A percentile compares a stretch with the other conserved stretches of the same genome.
Conservation (phyloP, 1,139 yeast species). For the Debaryomyces subglobosus region DNA sequence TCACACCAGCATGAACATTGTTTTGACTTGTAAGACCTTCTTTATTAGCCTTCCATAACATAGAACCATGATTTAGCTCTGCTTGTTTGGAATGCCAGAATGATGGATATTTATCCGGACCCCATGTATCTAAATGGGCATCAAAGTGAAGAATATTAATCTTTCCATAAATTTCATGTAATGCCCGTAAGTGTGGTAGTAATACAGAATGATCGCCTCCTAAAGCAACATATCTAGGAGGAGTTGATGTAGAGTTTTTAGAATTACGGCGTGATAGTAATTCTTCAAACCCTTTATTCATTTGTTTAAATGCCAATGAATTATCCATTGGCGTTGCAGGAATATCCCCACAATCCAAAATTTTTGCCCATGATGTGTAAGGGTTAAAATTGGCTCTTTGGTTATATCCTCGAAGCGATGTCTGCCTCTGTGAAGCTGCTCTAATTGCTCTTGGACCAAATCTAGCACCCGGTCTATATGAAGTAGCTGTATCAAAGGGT, state of each 20-base stretch:
- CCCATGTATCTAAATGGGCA: conserved; percentile 82
- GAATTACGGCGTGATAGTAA: conserved; percentile 41
- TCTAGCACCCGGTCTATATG: conserved; percentile 76
- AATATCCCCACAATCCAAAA: conserved; percentile 80
- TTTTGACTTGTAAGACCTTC: conserved; percentile 62
- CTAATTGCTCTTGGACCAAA: conserved; percentile 81
- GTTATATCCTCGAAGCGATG: conserved; percentile 66
- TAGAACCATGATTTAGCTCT: conserved; percentile 75
- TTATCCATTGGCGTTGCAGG: conserved; percentile 83
- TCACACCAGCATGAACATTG: conserved; percentile 72
- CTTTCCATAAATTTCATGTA: conserved; percentile 61
- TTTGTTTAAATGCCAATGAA: conserved; percentile 65
- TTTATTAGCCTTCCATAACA: conserved; percentile 76
- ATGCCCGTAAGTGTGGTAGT: conserved; percentile 69
- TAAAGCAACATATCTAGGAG: conserved; percentile 68
- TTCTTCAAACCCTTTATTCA: conserved; percentile 69
- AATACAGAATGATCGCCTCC: conserved; percentile 83
- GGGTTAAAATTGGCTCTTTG: conserved; percentile 68
- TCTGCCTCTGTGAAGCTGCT: conserved; percentile 73
- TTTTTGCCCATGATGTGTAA: conserved; percentile 65
- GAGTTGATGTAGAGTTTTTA: conserved; percentile 23
- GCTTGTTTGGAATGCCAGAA: conserved; percentile 70
- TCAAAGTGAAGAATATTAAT: conserved; percentile 74
- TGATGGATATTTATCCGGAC: conserved; percentile 66
- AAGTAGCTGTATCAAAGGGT: conserved; percentile 77